Base-by-base conservation (phyloP, 2,329 filamentous ascomycete genomes). In the Colletotrichum sp. region DNA sequence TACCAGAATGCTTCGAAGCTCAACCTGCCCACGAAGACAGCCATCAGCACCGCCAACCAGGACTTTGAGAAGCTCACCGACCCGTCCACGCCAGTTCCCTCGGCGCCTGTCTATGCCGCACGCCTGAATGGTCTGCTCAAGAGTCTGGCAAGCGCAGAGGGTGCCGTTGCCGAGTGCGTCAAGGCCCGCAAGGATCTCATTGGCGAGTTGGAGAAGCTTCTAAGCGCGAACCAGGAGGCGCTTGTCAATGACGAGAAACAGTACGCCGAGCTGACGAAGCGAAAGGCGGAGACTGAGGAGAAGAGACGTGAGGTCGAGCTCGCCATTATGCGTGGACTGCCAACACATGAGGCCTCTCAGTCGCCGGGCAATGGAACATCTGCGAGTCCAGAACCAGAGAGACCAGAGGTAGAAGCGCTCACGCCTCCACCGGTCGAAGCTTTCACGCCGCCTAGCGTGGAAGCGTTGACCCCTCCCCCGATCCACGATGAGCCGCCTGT, bases 261-360 rank as follows among this genome's bases (percentile, higher is more conserved):
- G 43, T 87, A 92, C n/a, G 83, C 89, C 8, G 90, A 94, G 18
- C 85, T 99, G 24, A 86, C 88, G 5, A 88, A 87, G n/a, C 92
- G 93, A 72, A 95, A 94, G 79, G 85, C 87, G 4, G 92, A 93
- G 72, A 95, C 96, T 18, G 96, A 98, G 80, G 87, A 89, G 21
- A 96, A 95, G 85, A 98, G 98, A 84, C 92, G 93, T 68, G 94
- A 97, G 64, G 96, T 99, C 9, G 97, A 99, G 84, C 92, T 96
- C 78, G 93, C 92, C 65, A 99, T 99, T 79, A 95, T 99, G 90
- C 92, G 94, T 68, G 95, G 95, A 10, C 90, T 98, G 16, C 90
- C 91, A 2, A 90, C 92, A 10, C 87, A 87, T 69, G 89, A 91
- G 73, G 86, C 87, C 24, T 85, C 87, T 63, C 84, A 85, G 10